Evolutionary conservation across 2,329 filamentous ascomycete genomes (phyloP), one percentile per base, ranked within the genome.

Genomic region (Aspergillus caelatus): DNA sequence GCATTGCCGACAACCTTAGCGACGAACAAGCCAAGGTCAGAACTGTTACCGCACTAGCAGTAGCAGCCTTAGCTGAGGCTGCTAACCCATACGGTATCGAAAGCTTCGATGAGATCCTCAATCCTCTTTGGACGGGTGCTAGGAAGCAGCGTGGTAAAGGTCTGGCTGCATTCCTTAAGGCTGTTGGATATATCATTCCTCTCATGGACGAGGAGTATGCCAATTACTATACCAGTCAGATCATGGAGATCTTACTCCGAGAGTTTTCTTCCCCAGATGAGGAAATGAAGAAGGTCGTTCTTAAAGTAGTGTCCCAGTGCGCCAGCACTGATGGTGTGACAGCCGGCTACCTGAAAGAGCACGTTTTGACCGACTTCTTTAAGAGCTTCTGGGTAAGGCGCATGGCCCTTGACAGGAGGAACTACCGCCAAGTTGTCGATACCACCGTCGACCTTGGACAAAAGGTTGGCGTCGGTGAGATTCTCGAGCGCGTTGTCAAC

Each of bases 151-250:
- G 95, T 74, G 95, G 95, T 67, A 99, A 99, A 78, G 94, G 94
- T 71, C 85, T 99, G 52, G 94, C 95, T 28, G 94, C 93, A 16
- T 99, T 97, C 79, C 84, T 99, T 65, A 99, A 99, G 81, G 95
- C 95, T 54, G 94, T 99, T 50, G 95, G 95, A 30, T 98, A 95
- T 77, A 97, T 99, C 74, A 98, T 99, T 67, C 95, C 95, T 5
- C 86, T 99, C 58, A 99, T 99, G 95, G 95, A 99, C 81, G 95
- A 99, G 79, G 95, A 99, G 75, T 98, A 97, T 77, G 94, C 95
- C 79, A 98, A 97, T 77, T 99, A 99, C 81, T 99, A 99, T 75
- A 98, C 95, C 10, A 92, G 89, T 70, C 94, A 99, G 78, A 97
- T 99, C 73, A 98, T 99, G 94, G 95, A 98, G 78, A 98, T 98